Percentiles rank a stretch among this genome's conserved stretches.
phyloP scores from a whole-genome alignment of 495 filamentous ascomycete species.

The Daldinia caldariorum region DNA sequence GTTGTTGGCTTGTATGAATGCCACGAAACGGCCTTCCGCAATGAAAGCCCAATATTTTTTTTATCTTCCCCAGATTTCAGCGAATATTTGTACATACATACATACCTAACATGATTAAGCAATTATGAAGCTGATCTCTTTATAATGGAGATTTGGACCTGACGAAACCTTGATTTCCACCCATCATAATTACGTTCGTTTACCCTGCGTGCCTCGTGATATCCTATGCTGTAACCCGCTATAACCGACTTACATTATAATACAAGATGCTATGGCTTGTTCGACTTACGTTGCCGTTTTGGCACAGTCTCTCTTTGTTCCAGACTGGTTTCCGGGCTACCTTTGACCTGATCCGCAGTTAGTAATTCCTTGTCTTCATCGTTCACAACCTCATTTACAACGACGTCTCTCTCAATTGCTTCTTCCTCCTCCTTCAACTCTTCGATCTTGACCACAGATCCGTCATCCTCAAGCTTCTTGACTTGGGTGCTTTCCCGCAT shows the following conservation, averaged over 20 bases:
- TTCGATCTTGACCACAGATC: constrained; percentile 37
- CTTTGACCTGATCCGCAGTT: background rate
- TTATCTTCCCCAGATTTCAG: constrained; percentile 1
- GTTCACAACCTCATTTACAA: constrained; percentile 44
- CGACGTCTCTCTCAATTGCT: constrained; percentile 47
- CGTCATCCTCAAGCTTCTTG: constrained; percentile 38
- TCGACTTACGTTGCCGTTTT: constrained; percentile 21
- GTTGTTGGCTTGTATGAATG: constrained; percentile 12
- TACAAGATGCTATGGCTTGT: constrained; percentile 10
- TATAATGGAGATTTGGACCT: constrained; percentile 3
- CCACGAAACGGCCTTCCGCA: background rate
- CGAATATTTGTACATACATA: constrained; percentile 26
- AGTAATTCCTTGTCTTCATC: constrained; percentile 6
- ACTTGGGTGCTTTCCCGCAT: constrained; percentile 45
- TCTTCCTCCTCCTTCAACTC: constrained; percentile 42
- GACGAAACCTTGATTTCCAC: constrained; percentile 32
- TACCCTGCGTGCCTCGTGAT: constrained; percentile 13
- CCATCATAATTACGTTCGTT: background rate
- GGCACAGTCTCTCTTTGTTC: constrained; percentile 3
- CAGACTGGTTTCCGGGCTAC: constrained; percentile 5
- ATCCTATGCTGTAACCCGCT: background rate
- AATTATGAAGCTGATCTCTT: background rate
- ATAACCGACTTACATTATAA: background rate
- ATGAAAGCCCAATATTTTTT: background rate
- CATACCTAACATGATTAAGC: constrained; percentile 10